These are phyloP conservation scores for Vitis cinerea DNA, from an alignment of 164 flowering plant genomes.

Conservation along the genomic window DNA sequence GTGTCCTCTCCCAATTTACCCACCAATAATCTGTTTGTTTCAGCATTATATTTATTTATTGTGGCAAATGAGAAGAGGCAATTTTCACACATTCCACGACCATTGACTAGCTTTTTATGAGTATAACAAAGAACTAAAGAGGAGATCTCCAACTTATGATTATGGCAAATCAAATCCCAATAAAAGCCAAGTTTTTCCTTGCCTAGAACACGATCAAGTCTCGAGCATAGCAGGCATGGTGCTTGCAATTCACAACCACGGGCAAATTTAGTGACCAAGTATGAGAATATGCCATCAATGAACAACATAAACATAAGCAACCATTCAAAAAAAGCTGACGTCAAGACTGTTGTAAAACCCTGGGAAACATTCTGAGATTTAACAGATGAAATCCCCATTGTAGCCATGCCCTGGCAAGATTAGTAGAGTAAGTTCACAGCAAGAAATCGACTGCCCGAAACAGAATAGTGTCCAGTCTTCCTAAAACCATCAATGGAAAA, in stretches of 20 bases:
- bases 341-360: constrained; percentile 40
- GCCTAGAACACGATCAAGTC: constrained; percentile 63
- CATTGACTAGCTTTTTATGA: constrained; percentile 58
- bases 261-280: constrained; percentile 49
- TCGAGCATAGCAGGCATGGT: constrained; percentile 67
- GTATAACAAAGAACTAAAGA: constrained; percentile 52
- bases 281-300: constrained; percentile 42
- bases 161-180: constrained; percentile 52
- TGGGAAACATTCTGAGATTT: constrained; percentile 10
- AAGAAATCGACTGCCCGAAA: constrained; percentile 2
- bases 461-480: constrained; percentile 10
- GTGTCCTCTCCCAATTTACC: constrained; percentile 54
- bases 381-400: constrained; percentile 16
- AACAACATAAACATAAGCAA: constrained; percentile 51
- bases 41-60: constrained; percentile 50
- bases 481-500: constrained; percentile 1
- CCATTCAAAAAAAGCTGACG: constrained; percentile 72
- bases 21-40: constrained; percentile 56
- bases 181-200: constrained; percentile 34
- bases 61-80: constrained; percentile 71
- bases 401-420: constrained; percentile 32
- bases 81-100: constrained; percentile 54
- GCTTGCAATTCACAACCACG: constrained; percentile 35
- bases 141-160: constrained; percentile 61
- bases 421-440: constrained; percentile 3